phyloP scores from a whole-genome alignment of 1,139 yeast species.

The Geotrichum armillariae region DNA sequence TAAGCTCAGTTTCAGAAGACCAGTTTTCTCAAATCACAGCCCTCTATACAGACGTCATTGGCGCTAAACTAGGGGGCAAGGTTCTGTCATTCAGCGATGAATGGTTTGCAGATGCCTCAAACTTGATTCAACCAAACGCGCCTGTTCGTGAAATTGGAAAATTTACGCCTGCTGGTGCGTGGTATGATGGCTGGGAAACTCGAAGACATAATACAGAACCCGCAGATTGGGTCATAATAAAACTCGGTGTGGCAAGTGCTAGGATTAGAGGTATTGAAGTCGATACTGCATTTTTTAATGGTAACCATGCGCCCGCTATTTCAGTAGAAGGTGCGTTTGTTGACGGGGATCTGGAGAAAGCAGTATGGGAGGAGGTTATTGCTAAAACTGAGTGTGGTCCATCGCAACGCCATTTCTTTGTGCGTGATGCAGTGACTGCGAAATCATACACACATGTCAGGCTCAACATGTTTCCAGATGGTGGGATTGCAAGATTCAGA shows the following conservation, averaged over 20 bases:
- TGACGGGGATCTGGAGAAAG: constrained; percentile 18
- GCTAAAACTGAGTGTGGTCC: constrained; percentile 82
- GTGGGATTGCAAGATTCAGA: constrained; percentile 93
- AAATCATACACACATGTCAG: constrained; percentile 73
- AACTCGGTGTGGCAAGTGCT: constrained; percentile 86
- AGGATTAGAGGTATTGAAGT: constrained; percentile 77
- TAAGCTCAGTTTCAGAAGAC: background rate
- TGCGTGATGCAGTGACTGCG: constrained; percentile 55
- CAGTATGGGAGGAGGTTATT: constrained; percentile 68
- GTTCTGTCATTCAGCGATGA: constrained; percentile 74
- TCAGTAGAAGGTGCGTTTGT: constrained; percentile 72
- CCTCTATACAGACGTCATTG: constrained; percentile 55
- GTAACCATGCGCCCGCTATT: constrained; percentile 90
- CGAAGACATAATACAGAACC: constrained; percentile 83
- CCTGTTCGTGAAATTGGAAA: constrained; percentile 80
- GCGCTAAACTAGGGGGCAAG: constrained; percentile 78
- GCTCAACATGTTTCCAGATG: constrained; percentile 92
- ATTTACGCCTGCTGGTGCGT: constrained; percentile 84
- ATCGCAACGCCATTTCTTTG: constrained; percentile 76
- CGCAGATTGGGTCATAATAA: constrained; percentile 82
- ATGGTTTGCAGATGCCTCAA: constrained; percentile 92
- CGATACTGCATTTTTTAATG: constrained; percentile 90
- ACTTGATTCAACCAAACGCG: constrained; percentile 73
- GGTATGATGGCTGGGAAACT: constrained; percentile 99
- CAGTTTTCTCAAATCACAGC: constrained; percentile 15